phyloP scores from a whole-genome alignment of 2,329 filamentous ascomycete genomes.

The Verticillium albo-atrum region DNA sequence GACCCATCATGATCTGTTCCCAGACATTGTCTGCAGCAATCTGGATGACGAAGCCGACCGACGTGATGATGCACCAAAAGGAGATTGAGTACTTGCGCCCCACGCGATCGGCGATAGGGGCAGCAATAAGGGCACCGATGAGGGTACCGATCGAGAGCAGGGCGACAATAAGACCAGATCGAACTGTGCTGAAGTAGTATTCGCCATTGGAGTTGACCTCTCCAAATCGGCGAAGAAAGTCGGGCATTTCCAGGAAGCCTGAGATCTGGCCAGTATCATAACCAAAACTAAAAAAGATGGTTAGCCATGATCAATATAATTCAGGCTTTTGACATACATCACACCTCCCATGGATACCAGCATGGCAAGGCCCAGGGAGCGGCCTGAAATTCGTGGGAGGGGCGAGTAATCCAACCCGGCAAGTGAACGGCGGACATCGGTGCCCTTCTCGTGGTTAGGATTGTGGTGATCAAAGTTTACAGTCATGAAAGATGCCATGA shows the following conservation, averaged over 20 bases:
- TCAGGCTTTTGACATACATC: slow-evolving; percentile 27
- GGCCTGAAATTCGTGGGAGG: slow-evolving; percentile 30
- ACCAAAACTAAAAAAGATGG: slow-evolving; percentile 25
- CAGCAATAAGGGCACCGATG: slow-evolving; percentile 54
- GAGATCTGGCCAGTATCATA: slow-evolving; percentile 51
- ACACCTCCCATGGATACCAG: slow-evolving; percentile 41
- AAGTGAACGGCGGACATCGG: slow-evolving; percentile 24
- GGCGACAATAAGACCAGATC: slow-evolving; percentile 55
- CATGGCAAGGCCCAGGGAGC: slow-evolving; percentile 30
- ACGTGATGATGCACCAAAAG: slow-evolving; percentile 55
- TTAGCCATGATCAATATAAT: background rate
- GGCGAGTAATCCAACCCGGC: slow-evolving; percentile 40
- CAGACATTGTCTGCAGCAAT: slow-evolving; percentile 51
- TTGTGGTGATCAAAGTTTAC: slow-evolving; percentile 39
- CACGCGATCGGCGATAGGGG: slow-evolving; percentile 59
- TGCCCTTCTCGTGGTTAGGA: slow-evolving; percentile 31
- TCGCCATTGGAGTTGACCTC: slow-evolving; percentile 31
- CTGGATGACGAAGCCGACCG: slow-evolving; percentile 64
- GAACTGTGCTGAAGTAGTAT: slow-evolving; percentile 43
- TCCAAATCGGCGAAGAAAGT: slow-evolving; percentile 50
- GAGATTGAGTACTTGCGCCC: slow-evolving; percentile 61
- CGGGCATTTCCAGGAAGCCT: slow-evolving; percentile 54
- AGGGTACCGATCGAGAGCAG: slow-evolving; percentile 57
- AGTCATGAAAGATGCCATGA: slow-evolving; percentile 17
- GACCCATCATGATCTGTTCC: slow-evolving; percentile 63